Evolutionary conservation across 108 stramenopile genomes (phyloP).

Genomic region (Conticribra weissflogii): DNA sequence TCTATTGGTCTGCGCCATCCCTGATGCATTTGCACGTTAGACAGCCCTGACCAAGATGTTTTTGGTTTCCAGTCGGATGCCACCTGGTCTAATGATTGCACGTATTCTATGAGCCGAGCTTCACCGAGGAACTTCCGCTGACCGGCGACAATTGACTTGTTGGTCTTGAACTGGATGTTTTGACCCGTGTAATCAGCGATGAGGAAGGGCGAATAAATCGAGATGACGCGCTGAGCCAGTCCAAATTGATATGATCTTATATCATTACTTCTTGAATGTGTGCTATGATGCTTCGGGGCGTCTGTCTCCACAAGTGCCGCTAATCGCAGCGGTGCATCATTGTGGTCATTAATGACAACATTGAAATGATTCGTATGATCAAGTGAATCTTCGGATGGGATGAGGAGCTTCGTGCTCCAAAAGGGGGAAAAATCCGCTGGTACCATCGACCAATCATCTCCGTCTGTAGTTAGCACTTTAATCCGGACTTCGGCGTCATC

Average conservation of each 20-base stretch:
- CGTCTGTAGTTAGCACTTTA: slow-evolving; percentile 41
- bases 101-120: too few relatives aligned
- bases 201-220: slow-evolving; percentile 58
- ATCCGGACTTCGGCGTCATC: slow-evolving; percentile 50
- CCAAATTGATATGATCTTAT: not conserved
- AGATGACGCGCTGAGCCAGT: slow-evolving; percentile 36
- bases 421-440: slow-evolving; percentile 27
- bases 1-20: slow-evolving; percentile 13
- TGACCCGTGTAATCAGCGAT: slow-evolving; percentile 59
- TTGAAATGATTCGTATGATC: not conserved
- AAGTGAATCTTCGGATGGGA: slow-evolving; percentile 19
- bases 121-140: too few relatives aligned
- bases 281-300: not conserved
- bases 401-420: slow-evolving; percentile 54
- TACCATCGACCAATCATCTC: slow-evolving; percentile 34
- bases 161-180: slow-evolving; percentile 50
- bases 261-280: not conserved
- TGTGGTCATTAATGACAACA: slow-evolving; percentile 1
- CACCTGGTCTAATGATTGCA: too few relatives aligned
- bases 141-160: too few relatives aligned
- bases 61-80: too few relatives aligned
- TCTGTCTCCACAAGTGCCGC: slow-evolving; percentile 44
- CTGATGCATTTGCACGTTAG: slow-evolving; percentile 31
- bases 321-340: slow-evolving; percentile 32
- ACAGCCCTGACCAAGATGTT: not conserved